These are phyloP conservation scores for Coprinopsis cinerea DNA, from an alignment of 768 basidiomycete genomes.

Conservation along the genomic window DNA sequence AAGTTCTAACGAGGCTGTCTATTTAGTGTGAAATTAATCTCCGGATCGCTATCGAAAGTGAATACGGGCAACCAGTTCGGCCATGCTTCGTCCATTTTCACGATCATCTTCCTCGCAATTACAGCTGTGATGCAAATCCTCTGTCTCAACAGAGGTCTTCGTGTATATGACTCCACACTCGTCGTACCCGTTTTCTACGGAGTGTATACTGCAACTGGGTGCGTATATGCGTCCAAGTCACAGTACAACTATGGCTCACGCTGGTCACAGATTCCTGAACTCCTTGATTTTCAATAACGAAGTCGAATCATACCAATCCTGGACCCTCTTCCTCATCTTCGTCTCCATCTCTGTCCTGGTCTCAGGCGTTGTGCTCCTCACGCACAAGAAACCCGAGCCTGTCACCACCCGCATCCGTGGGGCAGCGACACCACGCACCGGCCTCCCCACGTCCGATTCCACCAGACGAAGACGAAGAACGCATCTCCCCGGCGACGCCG, in stretches of 20 bases:
- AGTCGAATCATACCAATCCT: conserved; percentile 78
- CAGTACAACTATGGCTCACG: background rate
- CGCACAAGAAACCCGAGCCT: conserved; percentile 83
- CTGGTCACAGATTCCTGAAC: conserved; percentile 34
- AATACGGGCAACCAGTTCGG: conserved; percentile 87
- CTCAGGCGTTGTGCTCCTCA: conserved; percentile 87
- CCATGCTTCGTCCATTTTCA: conserved; percentile 74
- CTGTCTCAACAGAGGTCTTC: conserved; percentile 86
- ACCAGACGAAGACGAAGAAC: conserved; percentile 18
- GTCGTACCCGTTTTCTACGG: conserved; percentile 96
- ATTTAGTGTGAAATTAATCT: conserved; percentile 70
- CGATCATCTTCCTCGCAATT: conserved; percentile 54
- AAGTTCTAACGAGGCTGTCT: background rate
- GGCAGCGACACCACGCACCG: conserved; percentile 24
- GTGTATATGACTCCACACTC: conserved; percentile 83
- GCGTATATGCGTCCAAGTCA: conserved; percentile 16
- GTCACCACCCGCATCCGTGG: conserved; percentile 27
- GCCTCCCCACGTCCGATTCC: conserved; percentile 16
- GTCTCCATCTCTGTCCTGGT: conserved; percentile 83
- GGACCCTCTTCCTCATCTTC: conserved; percentile 87
- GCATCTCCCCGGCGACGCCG: conserved; percentile 20
- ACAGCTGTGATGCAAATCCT: conserved; percentile 90
- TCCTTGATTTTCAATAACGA: conserved; percentile 78
- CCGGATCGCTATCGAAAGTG: conserved; percentile 69
- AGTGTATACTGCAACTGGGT: conserved; percentile 83